Percentiles rank a stretch among this genome's conserved stretches.
phyloP scores from a whole-genome alignment of 345 rosid genomes.

The Bretschneidera sinensis region DNA sequence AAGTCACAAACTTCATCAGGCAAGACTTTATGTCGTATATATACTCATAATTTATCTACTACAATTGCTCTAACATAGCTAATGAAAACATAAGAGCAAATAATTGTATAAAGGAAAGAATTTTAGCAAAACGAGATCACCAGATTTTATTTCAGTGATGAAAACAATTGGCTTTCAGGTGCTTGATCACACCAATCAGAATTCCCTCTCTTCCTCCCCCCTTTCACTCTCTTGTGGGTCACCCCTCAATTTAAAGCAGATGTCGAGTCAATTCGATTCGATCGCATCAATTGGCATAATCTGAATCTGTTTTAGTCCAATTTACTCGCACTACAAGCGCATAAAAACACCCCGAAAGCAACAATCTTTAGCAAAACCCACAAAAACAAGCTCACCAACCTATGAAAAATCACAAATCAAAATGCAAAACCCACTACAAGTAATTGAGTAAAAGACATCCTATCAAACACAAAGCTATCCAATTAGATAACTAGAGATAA shows the following conservation, averaged over 20 bases:
- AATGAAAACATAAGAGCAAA: background rate
- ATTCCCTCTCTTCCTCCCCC: background rate
- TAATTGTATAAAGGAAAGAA: no score
- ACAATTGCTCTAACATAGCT: background rate
- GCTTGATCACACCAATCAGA: no score
- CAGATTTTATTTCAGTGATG: background rate
- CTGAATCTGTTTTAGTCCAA: background rate
- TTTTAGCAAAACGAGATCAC: background rate
- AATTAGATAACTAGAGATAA: no score
- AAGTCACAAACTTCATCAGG: background rate
- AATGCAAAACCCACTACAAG: background rate
- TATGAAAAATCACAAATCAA: background rate
- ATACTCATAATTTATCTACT: no score
- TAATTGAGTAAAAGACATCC: no score
- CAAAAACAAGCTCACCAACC: background rate
- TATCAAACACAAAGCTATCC: no score
- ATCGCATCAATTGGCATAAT: no score
- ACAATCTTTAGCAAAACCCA: constrained; percentile 5
- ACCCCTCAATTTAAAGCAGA: background rate
- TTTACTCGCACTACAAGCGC: background rate
- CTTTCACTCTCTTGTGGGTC: no score
- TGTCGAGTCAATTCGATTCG: no score
- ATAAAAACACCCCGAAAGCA: background rate
- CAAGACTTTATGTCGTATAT: background rate
- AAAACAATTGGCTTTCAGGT: background rate